phyloP scores from a whole-genome alignment of 1,284 basidiomycete genomes.

The Microbotryomycetes sp. region DNA sequence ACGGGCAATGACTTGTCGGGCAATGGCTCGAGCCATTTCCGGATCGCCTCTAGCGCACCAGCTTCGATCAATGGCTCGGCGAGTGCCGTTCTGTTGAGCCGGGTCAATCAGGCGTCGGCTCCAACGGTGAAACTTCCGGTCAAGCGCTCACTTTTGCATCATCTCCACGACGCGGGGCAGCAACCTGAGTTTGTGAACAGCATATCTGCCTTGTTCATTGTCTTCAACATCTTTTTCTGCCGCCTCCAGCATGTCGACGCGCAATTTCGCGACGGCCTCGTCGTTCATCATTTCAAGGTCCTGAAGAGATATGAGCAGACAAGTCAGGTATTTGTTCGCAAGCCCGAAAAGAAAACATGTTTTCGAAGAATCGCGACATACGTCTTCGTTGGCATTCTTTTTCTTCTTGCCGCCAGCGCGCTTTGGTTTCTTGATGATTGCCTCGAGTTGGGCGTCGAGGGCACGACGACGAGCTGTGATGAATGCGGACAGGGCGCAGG shows the following conservation, averaged over 20 bases:
- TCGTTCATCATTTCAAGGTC: constrained; percentile 80
- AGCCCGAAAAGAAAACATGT: too few relatives aligned
- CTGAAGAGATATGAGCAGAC: too few relatives aligned
- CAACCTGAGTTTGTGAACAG: constrained; percentile 74
- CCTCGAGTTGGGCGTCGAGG: constrained; percentile 13
- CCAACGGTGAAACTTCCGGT: not conserved
- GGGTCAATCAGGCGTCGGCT: constrained; percentile 7
- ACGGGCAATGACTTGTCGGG: constrained; percentile 87
- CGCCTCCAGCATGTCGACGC: constrained; percentile 78
- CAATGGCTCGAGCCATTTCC: constrained; percentile 88
- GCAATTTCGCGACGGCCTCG: constrained; percentile 76
- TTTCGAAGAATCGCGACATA: not conserved
- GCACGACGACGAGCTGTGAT: constrained; percentile 26
- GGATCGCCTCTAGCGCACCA: constrained; percentile 84
- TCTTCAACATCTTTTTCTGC: constrained; percentile 77
- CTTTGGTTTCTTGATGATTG: constrained; percentile 20
- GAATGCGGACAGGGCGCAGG: not conserved
- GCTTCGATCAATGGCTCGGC: constrained; percentile 92
- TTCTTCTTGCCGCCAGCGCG: constrained; percentile 19
- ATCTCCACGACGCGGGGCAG: constrained; percentile 86
- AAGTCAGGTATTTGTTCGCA: too few relatives aligned
- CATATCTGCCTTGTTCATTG: constrained; percentile 75
- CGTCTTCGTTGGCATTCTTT: constrained; percentile 28
- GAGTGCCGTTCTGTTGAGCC: constrained; percentile 57
- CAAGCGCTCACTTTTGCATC: constrained; percentile 66